phyloP scores from a whole-genome alignment of 371 early-diverging fungal species.

The Smittium culicis region DNA sequence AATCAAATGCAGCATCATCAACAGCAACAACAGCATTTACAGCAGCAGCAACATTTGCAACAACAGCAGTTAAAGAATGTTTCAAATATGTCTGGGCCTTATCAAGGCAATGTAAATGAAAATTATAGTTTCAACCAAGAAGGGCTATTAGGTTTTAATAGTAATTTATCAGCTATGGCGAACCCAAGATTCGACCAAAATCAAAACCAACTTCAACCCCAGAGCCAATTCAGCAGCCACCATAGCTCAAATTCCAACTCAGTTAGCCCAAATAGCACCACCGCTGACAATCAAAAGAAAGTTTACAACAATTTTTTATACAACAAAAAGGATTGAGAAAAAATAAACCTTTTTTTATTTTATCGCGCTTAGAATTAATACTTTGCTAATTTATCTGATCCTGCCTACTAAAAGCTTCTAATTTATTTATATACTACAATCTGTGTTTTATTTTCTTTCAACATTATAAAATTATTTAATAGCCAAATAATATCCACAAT shows the following conservation, averaged over 20 bases:
- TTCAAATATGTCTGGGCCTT: not conserved
- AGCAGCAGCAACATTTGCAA: not conserved
- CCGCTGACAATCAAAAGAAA: not conserved
- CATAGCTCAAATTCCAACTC: not conserved
- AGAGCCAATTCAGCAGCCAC: not conserved
- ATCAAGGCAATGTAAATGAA: not conserved
- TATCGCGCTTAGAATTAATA: too few species aligned
- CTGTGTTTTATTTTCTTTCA: too few species aligned
- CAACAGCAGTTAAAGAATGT: constrained; percentile 1
- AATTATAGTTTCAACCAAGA: not conserved
- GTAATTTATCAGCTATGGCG: not conserved
- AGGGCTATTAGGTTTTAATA: not conserved
- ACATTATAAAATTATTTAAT: too few species aligned
- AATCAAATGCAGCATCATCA: not conserved
- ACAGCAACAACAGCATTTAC: not conserved
- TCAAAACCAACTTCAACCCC: not conserved
- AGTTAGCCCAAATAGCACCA: not conserved
- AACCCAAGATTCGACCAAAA: not conserved
- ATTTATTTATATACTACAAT: too few species aligned
- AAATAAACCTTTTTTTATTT: not conserved
- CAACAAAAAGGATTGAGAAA: not conserved
- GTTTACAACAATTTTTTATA: not conserved
- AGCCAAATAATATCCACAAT: too few species aligned
- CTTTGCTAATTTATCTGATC: too few species aligned
- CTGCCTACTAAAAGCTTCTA: too few species aligned